Percentiles rank a stretch among this genome's conserved stretches.
Evolutionary conservation across 108 stramenopile genomes (phyloP).

Genomic region (Asterionellopsis glacialis): DNA sequence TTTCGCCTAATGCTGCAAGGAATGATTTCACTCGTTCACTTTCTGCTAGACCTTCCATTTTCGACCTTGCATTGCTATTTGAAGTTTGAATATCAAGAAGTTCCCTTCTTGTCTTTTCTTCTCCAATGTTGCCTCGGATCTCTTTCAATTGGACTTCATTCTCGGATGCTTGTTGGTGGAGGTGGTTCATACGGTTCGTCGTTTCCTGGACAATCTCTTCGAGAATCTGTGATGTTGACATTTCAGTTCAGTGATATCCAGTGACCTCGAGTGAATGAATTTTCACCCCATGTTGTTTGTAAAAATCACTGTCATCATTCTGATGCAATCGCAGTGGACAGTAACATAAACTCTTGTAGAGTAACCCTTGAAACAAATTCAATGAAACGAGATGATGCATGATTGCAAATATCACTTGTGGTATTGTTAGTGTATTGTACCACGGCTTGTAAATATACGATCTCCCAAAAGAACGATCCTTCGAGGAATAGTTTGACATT

Average conservation of each 20-base stretch:
- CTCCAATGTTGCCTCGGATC: constrained; percentile 11
- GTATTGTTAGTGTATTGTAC: constrained; percentile 13
- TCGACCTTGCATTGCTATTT: constrained; percentile 13
- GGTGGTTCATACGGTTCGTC: constrained; percentile 16
- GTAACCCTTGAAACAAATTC: constrained; percentile 16
- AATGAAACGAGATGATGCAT: constrained; percentile 15
- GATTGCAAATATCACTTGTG: constrained; percentile 16
- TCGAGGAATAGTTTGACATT: constrained; percentile 18
- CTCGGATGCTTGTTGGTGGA: constrained; percentile 15
- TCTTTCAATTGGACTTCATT: constrained; percentile 12
- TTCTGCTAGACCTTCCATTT: constrained; percentile 16
- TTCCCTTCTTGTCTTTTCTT: constrained; percentile 17
- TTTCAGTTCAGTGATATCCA: constrained; percentile 15
- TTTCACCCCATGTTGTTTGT: constrained; percentile 11
- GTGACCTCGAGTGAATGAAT: constrained; percentile 21
- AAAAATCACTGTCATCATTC: constrained; percentile 12
- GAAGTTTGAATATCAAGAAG: constrained; percentile 15
- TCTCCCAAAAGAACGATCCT: constrained; percentile 20
- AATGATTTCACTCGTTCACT: constrained; percentile 13
- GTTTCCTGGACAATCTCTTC: constrained; percentile 18
- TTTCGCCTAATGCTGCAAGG: not conserved
- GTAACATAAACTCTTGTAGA: constrained; percentile 15
- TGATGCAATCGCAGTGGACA: constrained; percentile 9
- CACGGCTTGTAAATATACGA: constrained; percentile 8
- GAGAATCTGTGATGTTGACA: constrained; percentile 9